These are phyloP conservation scores for Pestalotiopsis sp. DNA, from an alignment of 2,329 filamentous ascomycete genomes.

Conservation along the genomic window DNA sequence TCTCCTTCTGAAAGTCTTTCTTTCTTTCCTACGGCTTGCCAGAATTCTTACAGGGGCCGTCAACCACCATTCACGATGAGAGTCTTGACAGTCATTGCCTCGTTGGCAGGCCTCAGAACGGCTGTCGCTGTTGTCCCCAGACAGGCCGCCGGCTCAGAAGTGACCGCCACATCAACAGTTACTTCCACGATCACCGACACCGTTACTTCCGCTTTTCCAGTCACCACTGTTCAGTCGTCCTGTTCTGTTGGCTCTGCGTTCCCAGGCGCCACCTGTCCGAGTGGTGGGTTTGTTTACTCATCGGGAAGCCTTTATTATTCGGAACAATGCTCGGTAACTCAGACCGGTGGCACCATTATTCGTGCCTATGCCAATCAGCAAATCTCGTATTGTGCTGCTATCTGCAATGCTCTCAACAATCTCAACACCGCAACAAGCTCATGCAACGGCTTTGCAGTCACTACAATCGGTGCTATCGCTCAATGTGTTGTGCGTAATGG, in stretches of 20 bases:
- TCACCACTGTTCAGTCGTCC: neutral
- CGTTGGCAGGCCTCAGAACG: neutral
- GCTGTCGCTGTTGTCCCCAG: neutral
- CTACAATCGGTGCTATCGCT: neutral
- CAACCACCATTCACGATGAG: neutral
- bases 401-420: neutral
- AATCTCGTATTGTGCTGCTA: neutral
- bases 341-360: neutral
- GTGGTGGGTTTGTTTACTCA: neutral
- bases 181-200: neutral
- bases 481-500: neutral
- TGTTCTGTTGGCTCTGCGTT: neutral
- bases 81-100: neutral
- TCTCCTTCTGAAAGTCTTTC: neutral
- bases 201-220: neutral
- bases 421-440: neutral
- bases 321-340: neutral
- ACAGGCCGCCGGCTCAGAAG: neutral
- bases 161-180: neutral
- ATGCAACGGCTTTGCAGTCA: neutral
- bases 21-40: neutral
- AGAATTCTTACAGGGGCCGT: neutral
- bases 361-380: neutral
- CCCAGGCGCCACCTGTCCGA: neutral
- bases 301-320: neutral